Evolutionary conservation across 768 basidiomycete genomes (phyloP), one percentile per base, ranked within the genome.

Genomic region (Boletellus emodensis): DNA sequence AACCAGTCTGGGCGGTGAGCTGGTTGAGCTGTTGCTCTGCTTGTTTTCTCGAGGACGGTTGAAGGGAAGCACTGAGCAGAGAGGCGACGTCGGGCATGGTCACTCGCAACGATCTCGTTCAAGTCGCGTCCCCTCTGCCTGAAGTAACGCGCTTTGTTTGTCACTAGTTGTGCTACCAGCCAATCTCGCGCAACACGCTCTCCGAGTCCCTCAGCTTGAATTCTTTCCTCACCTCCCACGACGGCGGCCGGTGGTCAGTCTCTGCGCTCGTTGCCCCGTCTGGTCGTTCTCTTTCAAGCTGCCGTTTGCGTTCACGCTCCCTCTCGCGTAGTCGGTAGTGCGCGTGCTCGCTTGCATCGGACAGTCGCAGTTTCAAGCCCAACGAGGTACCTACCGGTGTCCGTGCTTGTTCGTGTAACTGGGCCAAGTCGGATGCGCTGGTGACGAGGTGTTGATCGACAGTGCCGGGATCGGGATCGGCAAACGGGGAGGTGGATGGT

Each of bases 11-110:
- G 6, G 69, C 52, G 55, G 89, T 88, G 57, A 86, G 75, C 22
- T 77, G 67, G 51, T 75, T 70, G 6, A 99, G 83, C 52, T 74
- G 82, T 30, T 85, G 81, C 61, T 98, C 95, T 0, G 95, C 93
- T 46, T 84, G 75, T 67, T 90, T 89, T 53, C 91, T 72, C 0
- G 82, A 81, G 13, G 75, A 59, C 17, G 90, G 84, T 55, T 83
- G 71, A 49, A 90, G 74, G 40, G 90, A 87, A 7, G 85, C 81
- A 48, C 84, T 72, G 55, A 95, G 79, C 58, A 93, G 76, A 52
- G 79, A 63, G 52, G 89, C 70, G 49, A 90, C 73, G 64, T 87
- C 79, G 22, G 84, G 75, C 86, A 87, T 88, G 47, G 42, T 47
- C 37, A 15, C 35, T 47, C 30, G 30, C 30, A 30, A 30, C 30